Base-by-base conservation (phyloP, 2,329 filamentous ascomycete species). In the Xylaria digitata region DNA sequence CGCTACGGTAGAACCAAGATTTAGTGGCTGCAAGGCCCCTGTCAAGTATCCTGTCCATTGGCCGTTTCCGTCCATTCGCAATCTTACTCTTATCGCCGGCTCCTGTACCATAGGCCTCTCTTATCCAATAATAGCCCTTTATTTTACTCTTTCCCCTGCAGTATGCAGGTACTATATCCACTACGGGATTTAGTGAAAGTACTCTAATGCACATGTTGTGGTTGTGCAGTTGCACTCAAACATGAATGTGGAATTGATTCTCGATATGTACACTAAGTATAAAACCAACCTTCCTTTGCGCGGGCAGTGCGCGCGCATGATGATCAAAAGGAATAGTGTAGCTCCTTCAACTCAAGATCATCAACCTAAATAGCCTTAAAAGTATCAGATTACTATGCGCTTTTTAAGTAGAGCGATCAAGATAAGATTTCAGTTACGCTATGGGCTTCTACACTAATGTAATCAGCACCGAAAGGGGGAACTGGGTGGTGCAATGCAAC, bases 71-170 rank as follows among this genome's bases (percentile, higher is more conserved):
- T 67, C 66, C 53, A 71, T 58, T 54, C 66, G 72, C 40, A 76
- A 76, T 76, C 71, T 76, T 68, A 75, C 53, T 66, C 68, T 70
- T 71, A 72, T 73, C 71, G 67, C 60, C 46, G 50, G 53, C 65
- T 63, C 52, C 42, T 58, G 19, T 37, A 40, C 48, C n/a, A 15
- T 2, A 53, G 50, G 19, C 32, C 7, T 61, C n/a, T 52, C 48
- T 46, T 43, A 15, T 53, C 56, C 60, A 67, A 62, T 65, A 50
- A 48, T 30, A 1, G 11, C 32, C 21, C 56, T 13, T 48, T 13
- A 4, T 30, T 11, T 11, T 9, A 9, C 21, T n/a, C 19, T 8
- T 23, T 46, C 54, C 61, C 60, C 63, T 63, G 64, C 61, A 65
- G 45, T 57, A 68, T 68, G 68, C 68, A 70, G 68, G 68, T 65